Evolutionary conservation across 495 filamentous ascomycete genomes (phyloP), one percentile per base, ranked within the genome.

Genomic region (Neurospora africana): DNA sequence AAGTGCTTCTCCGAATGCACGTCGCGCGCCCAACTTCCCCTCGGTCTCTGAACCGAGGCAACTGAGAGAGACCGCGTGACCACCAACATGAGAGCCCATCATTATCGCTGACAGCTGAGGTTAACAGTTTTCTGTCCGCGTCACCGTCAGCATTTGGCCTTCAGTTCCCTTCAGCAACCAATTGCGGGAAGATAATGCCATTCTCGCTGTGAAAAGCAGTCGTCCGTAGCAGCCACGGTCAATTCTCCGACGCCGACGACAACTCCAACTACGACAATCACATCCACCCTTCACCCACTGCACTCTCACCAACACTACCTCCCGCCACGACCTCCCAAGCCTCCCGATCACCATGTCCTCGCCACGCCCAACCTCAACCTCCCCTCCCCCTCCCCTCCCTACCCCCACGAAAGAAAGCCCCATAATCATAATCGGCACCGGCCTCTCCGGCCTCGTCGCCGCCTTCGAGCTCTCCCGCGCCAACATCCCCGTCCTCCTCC

Each of bases 391-490:
- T 8, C 15, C 67, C 40, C 6, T 19, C 30, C 43, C 40, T n/a
- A 70, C 21, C 71, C 36, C 58, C 3, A 38, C 43, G 19, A 33
- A 68, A 13, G 0, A 58, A 19, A 68, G 81, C 69, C 82, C 83
- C 61, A 84, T 86, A 68, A 83, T 87, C 71, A 84, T 87, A 69
- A 75, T 87, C 69, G 85, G 85, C 71, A 81, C 78, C 44, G 85
- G 85, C 71, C 81, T 87, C 13, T 84, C 85, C 71, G 85, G 84
- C 8, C 82, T 87, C 9, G 85, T 87, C 41, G 83, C 85, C 11
- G 84, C 85, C 71, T 83, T 79, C 69, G 85, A 87, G 74, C 82
- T 87, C n/a, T 77, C 84, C 21, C 74, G 77, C 69, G 82, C 74
- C 33, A 75, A 78, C 68, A 78, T 87, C 19, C 80, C 78, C 5